A percentile compares a stretch with the other conserved stretches of the same genome.
These are phyloP conservation scores for Elsinoe batatas DNA, from an alignment of 2,329 filamentous ascomycete species.

Conservation along the genomic window DNA sequence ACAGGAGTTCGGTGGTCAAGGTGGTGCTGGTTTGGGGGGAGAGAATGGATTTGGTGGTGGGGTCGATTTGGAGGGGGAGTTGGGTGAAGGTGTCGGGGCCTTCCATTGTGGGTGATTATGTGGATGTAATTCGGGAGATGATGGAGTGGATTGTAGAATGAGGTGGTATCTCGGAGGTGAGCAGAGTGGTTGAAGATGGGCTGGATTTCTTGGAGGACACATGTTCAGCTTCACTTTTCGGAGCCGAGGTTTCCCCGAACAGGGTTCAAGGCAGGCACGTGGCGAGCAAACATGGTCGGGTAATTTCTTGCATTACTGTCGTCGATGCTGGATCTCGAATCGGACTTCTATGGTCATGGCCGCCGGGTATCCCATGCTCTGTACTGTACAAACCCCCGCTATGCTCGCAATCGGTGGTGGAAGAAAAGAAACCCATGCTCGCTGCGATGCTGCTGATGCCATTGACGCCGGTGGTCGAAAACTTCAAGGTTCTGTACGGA, in stretches of 20 bases:
- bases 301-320: background rate
- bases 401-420: background rate
- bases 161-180: no score
- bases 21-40: slow-evolving; percentile 30
- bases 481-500: no score
- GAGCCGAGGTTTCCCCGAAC: slow-evolving; percentile 2
- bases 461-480: background rate
- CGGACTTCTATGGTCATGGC: background rate
- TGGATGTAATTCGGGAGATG: slow-evolving; percentile 2
- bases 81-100: slow-evolving; percentile 61
- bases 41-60: slow-evolving; percentile 66
- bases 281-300: no score
- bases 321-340: slow-evolving; percentile 3
- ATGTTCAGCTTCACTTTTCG: slow-evolving; percentile 9
- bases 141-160: background rate
- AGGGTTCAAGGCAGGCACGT: background rate
- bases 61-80: slow-evolving; percentile 71
- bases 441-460: background rate
- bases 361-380: slow-evolving; percentile 7
- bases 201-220: slow-evolving; percentile 1
- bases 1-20: slow-evolving; percentile 44
- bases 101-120: slow-evolving; percentile 19
- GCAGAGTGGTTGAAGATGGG: background rate
- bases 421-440: slow-evolving; percentile 3
- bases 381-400: slow-evolving; percentile 7